Evolutionary conservation across 2,329 filamentous ascomycete genomes (phyloP).

Genomic region (Capronia coronata): DNA sequence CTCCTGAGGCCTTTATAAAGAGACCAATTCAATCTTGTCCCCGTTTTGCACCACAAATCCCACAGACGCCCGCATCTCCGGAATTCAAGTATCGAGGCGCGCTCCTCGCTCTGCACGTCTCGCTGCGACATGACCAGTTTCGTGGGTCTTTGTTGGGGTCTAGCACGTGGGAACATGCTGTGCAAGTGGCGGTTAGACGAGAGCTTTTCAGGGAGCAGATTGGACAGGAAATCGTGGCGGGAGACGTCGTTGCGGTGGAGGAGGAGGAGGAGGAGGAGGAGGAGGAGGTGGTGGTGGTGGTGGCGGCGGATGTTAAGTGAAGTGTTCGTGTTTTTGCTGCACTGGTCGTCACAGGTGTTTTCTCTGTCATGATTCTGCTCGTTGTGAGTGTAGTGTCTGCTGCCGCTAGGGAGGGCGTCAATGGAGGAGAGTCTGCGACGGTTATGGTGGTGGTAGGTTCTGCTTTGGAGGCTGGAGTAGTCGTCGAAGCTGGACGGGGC

Average conservation of each 20-base stretch:
- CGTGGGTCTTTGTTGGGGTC: conserved; percentile 47
- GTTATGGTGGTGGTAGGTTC: too few relatives aligned
- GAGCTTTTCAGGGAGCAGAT: conserved; percentile 65
- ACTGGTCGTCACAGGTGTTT: not conserved
- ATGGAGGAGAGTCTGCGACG: too few relatives aligned
- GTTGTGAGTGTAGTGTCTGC: too few relatives aligned
- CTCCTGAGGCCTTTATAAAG: too few relatives aligned
- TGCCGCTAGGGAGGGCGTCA: too few relatives aligned
- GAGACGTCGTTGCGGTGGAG: not conserved
- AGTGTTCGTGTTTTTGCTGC: not conserved
- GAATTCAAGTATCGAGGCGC: conserved; percentile 60
- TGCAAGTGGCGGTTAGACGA: conserved; percentile 52
- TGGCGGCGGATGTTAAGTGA: not conserved
- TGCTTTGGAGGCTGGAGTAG: too few relatives aligned
- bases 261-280: not conserved
- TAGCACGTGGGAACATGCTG: conserved; percentile 65
- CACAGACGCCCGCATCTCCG: conserved; percentile 63
- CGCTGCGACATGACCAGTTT: conserved; percentile 59
- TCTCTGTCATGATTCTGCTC: too few relatives aligned
- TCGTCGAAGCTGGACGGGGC: too few relatives aligned
- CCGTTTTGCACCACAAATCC: conserved; percentile 52
- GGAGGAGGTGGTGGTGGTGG: conserved; percentile 4
- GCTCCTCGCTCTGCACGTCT: conserved; percentile 46
- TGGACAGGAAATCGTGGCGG: conserved; percentile 40
- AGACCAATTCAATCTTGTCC: not conserved